Evolutionary conservation across 768 basidiomycete genomes (phyloP), one percentile per base, ranked within the genome.

Genomic region (Suillus subluteus): DNA sequence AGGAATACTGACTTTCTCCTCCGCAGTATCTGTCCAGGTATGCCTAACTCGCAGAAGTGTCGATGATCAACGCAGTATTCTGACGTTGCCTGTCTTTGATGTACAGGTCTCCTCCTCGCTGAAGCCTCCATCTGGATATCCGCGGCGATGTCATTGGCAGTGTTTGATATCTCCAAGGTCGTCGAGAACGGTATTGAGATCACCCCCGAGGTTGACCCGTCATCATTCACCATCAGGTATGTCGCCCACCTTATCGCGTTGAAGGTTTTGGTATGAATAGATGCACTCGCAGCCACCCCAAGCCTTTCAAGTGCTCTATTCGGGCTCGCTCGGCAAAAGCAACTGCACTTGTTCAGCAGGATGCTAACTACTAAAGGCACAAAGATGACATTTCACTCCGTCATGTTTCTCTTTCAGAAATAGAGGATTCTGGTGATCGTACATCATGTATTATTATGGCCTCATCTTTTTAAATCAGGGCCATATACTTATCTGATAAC

Each of bases 141-240:
- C 13, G 72, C 83, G 1, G 79, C 79, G 0, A 81, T 74, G 70
- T 82, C 83, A 6, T 75, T 87, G 7, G 83, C 86, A 0, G 81
- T 79, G 9, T 86, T 88, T 56, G 72, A 85, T 9, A 79, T 88
- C 52, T 75, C 77, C 11, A 85, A 83, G 61, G 76, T 77, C 0
- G 71, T 84, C 3, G 81, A 81, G 67, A 79, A 84, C 37, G 84
- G 84, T 3, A 71, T 80, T 2, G 82, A 82, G 52, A 72, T 88
- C 44, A 83, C 83, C 56, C 88, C 88, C 8, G 79, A 87, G 26
- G 78, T 86, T 38, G 86, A 86, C 13, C 83, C 83, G 41, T 88
- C 87, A 12, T 83, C 84, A 12, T 87, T 87, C 23, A 88, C 88
- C 0, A 90, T 89, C 69, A 89, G 88, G 88, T 85, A 69, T 67